Evolutionary conservation across 768 basidiomycete species (phyloP), one percentile per base, ranked within the genome.

Genomic region (Psilocybe azurescens): DNA sequence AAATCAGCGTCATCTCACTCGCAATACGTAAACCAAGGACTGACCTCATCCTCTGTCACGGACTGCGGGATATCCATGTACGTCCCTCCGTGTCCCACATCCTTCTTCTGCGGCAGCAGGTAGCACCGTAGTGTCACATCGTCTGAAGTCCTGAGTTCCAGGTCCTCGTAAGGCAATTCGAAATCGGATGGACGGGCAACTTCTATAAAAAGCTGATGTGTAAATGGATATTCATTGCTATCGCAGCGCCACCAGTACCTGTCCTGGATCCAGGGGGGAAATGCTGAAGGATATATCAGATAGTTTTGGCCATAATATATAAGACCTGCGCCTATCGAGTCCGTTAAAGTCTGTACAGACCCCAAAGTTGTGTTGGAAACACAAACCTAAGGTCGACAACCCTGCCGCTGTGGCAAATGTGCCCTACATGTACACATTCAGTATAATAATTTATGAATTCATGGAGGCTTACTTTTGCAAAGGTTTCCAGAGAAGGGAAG

Each of bases 251-350:
- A n/a, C 56, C 28, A 74, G 61, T 60, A 93, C 94, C 84, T 69
- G 80, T 88, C 52, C 95, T 80, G 28, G 94, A 94, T 1, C 94
- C 94, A 4, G 87, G 84, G 84, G 28, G 83, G 83, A 58, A 93
- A 89, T 7, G 89, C 89, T 16, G 93, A 89, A 0, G 95, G 95
- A 73, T 97, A 98, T 72, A 98, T 96, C 56, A 98, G 80, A 67
- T 85, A 90, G 71, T 89, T 90, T 73, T 98, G 95, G 30, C 91
- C 93, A 66, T 91, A 90, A 75, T 91, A 95, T 16, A 94, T 82
- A 38, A 95, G 81, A 9, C 90, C 89, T 53, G 83, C 84, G 61
- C 87, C 91, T 92, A 65, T n/a, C 7, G 14, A 11, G 11, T 6
- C 41, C 33, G 33, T 36, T 11, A 36, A 11, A 36, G 32, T 41